These are phyloP conservation scores for Pythium folliculosum DNA, from an alignment of 352 stramenopile genomes.

Conservation along the genomic window DNA sequence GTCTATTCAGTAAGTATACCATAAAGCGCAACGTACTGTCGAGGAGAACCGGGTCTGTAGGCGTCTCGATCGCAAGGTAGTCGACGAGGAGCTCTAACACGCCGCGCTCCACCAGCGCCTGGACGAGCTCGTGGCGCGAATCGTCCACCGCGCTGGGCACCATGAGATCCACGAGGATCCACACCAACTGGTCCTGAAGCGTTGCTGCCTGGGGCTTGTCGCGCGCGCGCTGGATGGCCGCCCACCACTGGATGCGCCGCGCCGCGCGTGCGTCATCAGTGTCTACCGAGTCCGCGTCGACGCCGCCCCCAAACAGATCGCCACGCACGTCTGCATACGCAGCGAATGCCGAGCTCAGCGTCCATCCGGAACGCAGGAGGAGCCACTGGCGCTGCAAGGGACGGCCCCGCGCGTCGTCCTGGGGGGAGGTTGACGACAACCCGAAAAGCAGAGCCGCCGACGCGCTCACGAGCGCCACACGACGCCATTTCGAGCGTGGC, in stretches of 20 bases:
- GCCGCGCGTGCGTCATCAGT: slow-evolving; percentile 5
- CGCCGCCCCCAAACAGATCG: slow-evolving; percentile 22
- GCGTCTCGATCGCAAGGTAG: slow-evolving; percentile 34
- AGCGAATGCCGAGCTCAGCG: slow-evolving; percentile 34
- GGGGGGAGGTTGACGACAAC: neutral
- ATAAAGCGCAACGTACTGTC: slow-evolving; percentile 34
- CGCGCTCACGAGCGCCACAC: slow-evolving; percentile 4
- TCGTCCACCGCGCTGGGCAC: slow-evolving; percentile 15
- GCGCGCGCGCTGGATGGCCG: slow-evolving; percentile 19
- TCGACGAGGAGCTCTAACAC: slow-evolving; percentile 39
- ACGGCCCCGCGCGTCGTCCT: slow-evolving; percentile 5
- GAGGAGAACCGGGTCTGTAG: slow-evolving; percentile 34
- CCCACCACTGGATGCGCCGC: slow-evolving; percentile 29
- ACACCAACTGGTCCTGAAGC: slow-evolving; percentile 18
- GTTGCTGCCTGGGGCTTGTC: too few relatives aligned
- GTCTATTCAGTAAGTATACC: neutral
- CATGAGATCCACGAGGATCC: slow-evolving; percentile 21
- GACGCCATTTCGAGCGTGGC: slow-evolving; percentile 20
- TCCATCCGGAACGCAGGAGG: slow-evolving; percentile 32
- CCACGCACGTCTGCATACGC: slow-evolving; percentile 24
- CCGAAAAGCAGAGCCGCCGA: slow-evolving; percentile 6
- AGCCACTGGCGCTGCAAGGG: slow-evolving; percentile 14
- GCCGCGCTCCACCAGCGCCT: slow-evolving; percentile 31
- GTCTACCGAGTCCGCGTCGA: neutral
- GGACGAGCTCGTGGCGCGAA: slow-evolving; percentile 26